Evolutionary conservation across 83 land plant genomes (phyloP).

Genomic region (Picea mariana): DNA sequence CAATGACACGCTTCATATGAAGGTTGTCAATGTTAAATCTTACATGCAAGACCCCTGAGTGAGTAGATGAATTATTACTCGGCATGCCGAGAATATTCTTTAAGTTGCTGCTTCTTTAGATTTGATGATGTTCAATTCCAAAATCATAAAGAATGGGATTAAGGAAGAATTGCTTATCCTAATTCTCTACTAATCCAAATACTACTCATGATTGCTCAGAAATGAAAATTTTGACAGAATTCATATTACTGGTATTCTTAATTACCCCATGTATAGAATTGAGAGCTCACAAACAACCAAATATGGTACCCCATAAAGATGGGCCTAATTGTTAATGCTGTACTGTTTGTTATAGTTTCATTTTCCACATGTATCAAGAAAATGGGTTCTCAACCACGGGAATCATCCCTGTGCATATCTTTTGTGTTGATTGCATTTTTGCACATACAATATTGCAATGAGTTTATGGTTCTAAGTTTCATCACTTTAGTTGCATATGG

Average conservation of each 20-base stretch:
- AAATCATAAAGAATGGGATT: background rate
- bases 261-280: background rate
- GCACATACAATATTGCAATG: background rate
- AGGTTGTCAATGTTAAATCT: too few relatives aligned
- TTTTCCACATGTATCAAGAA: conserved; percentile 6
- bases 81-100: background rate
- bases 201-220: background rate
- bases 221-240: background rate
- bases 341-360: background rate
- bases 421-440: background rate
- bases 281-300: background rate
- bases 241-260: background rate
- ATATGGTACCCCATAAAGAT: background rate
- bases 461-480: background rate
- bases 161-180: background rate
- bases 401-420: background rate
- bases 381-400: background rate
- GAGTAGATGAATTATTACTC: background rate
- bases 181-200: background rate
- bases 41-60: too few relatives aligned
- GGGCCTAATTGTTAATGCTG: background rate
- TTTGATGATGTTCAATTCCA: background rate
- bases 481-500: background rate
- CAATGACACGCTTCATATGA: background rate
- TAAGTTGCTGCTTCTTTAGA: background rate